Evolutionary conservation across 148 eudicot genomes (phyloP), one percentile per base, ranked within the genome.

Genomic region (Suaeda aralocaspica): DNA sequence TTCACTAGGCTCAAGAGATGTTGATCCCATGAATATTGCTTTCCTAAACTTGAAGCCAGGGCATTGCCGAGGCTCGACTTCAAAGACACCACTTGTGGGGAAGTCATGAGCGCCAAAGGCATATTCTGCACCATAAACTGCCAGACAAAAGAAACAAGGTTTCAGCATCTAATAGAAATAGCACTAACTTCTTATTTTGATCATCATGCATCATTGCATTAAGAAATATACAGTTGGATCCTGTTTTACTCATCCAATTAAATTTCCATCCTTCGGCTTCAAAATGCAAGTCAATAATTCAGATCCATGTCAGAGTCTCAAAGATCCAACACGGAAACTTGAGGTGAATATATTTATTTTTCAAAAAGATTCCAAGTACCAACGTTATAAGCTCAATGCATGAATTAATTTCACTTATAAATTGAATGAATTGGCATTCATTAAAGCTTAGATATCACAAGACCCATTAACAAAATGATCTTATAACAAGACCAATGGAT

Each of bases 41-140:
- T 81, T 89, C 62, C 96, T 84, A 73, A 87, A 92, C 84, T 82
- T 92, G 70, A 87, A 92, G 44, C 92, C 92, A 16, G 96, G 96
- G 81, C 97, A 92, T 80, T 89, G 84, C 49, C 88, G 91, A 4
- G 97, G 96, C 69, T 89, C 97, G 61, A 89, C 86, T 77, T 92
- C 97, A 74, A 92, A 92, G 52, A 92, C 91, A 36, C 97, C 97
- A 77, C 91, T 92, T 55, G 89, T 76, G 33, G 96, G 85, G 70
- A 61, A 82, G 76, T 89, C 96, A 71, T 89, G 96, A 62, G 96
- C 97, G n/a, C 97, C 97, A 71, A 92, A 92, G 64, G 92, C 97
- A 83, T 89, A 92, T 81, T 92, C 97, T 42, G 86, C 76, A 29
- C 92, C 96, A 63, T 89, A 72, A 16, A 92, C 97, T 92, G 88